phyloP scores from a whole-genome alignment of 2,329 filamentous ascomycete species.

The Lecanicillium sp. region DNA sequence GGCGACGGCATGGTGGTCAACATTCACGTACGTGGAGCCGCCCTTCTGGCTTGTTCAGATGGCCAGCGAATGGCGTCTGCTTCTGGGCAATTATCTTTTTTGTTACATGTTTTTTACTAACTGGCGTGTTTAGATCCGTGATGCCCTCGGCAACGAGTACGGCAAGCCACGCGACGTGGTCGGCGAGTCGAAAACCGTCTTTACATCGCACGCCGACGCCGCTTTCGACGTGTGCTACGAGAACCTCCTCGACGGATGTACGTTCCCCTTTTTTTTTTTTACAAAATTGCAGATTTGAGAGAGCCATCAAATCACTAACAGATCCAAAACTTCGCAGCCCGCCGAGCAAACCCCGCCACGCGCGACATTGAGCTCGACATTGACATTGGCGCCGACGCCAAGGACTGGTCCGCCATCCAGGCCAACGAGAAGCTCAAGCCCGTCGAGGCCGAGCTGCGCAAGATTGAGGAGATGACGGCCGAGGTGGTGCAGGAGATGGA shows the following conservation, averaged over 20 bases:
- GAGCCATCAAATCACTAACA: too few relatives aligned
- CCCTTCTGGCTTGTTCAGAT: background rate
- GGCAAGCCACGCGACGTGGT: constrained; percentile 83
- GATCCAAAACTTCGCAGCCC: too few relatives aligned
- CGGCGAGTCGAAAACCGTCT: constrained; percentile 87
- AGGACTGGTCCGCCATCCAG: constrained; percentile 96
- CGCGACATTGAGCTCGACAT: constrained; percentile 87
- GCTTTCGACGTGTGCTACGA: constrained; percentile 97
- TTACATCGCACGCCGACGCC: constrained; percentile 85
- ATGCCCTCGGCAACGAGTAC: constrained; percentile 94
- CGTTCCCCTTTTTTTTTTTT: constrained; percentile 24
- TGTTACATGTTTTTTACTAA: constrained; percentile 7
- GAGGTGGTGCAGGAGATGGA: constrained; percentile 96
- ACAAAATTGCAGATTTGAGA: too few relatives aligned
- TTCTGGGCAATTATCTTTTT: background rate
- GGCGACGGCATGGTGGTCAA: constrained; percentile 92
- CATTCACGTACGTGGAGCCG: constrained; percentile 65
- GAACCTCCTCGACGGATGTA: constrained; percentile 68
- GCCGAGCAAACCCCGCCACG: constrained; percentile 38
- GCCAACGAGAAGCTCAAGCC: constrained; percentile 97
- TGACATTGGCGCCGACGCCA: constrained; percentile 93
- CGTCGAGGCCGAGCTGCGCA: constrained; percentile 85
- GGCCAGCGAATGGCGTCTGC: background rate
- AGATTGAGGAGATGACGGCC: constrained; percentile 81
- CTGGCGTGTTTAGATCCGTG: constrained; percentile 63